Percentiles rank a stretch among this genome's conserved stretches.
Evolutionary conservation across 768 basidiomycete species (phyloP).

Genomic region (Trametes cingulata): DNA sequence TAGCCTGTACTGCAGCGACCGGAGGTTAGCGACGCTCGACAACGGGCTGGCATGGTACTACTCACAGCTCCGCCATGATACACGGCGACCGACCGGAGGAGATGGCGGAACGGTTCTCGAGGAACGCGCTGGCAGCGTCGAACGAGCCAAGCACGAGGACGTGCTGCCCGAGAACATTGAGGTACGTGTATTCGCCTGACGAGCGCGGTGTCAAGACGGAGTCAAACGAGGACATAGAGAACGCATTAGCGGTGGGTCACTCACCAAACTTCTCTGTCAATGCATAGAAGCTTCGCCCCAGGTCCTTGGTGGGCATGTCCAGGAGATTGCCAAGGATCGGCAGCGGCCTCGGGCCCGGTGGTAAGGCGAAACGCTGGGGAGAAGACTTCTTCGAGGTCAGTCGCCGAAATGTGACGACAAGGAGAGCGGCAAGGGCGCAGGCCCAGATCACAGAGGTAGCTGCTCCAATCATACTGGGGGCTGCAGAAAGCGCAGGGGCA

Average conservation of each 20-base stretch:
- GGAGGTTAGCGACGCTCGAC: background rate
- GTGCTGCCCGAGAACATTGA: slow-evolving; percentile 22
- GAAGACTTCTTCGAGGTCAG: background rate
- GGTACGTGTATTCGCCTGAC: slow-evolving; percentile 24
- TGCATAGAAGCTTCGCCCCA: slow-evolving; percentile 5
- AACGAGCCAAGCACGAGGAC: slow-evolving; percentile 26
- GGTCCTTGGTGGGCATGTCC: slow-evolving; percentile 24
- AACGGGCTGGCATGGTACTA: background rate
- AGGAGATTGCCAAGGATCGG: slow-evolving; percentile 30
- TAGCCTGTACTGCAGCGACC: background rate
- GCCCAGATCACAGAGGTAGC: background rate
- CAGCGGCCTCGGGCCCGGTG: slow-evolving; percentile 29
- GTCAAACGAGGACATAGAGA: too few species aligned
- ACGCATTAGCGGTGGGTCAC: background rate
- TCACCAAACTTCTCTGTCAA: slow-evolving; percentile 4
- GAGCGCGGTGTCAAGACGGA: background rate
- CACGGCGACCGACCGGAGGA: slow-evolving; percentile 25
- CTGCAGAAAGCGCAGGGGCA: background rate
- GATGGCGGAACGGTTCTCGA: slow-evolving; percentile 26
- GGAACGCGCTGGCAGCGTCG: slow-evolving; percentile 20
- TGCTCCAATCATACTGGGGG: background rate
- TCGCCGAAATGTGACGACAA: background rate
- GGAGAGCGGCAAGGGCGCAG: background rate
- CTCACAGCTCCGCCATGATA: slow-evolving; percentile 26
- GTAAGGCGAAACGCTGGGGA: background rate